A percentile compares a stretch with the other conserved stretches of the same genome.
Conservation (phyloP, 2,329 filamentous ascomycete genomes). For the Fusarium sp. region DNA sequence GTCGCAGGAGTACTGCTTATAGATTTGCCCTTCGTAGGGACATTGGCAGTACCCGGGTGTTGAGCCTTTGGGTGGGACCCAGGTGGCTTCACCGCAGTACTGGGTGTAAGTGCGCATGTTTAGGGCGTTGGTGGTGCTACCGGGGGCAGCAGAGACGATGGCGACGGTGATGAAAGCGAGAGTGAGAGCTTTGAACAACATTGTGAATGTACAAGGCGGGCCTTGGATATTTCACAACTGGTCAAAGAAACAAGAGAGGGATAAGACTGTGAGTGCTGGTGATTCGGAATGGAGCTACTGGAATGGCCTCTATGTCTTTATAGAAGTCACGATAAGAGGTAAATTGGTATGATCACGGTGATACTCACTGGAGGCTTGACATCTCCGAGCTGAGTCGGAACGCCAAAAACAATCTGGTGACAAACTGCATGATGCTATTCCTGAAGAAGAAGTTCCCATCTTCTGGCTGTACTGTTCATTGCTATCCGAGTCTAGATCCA, state of each 20-base stretch:
- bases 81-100: not conserved
- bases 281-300: rapidly evolving
- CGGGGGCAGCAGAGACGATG: not conserved
- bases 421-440: not conserved
- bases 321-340: not conserved
- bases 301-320: not conserved
- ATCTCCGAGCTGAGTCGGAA: not conserved
- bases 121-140: not conserved
- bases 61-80: not conserved
- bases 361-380: too few relatives aligned
- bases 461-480: rapidly evolving
- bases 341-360: rapidly evolving
- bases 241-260: rapidly evolving
- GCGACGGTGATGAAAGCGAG: not conserved
- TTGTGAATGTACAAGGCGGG: not conserved
- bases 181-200: not conserved
- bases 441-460: too few relatives aligned
- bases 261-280: too few relatives aligned
- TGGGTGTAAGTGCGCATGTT: not conserved
- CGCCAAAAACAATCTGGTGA: not conserved
- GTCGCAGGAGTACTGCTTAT: not conserved
- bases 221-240: too few relatives aligned
- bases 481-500: rapidly evolving
- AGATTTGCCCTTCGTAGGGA: not conserved
- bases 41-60: not conserved